Conservation (phyloP, 768 basidiomycete species). For the Tricholoma sp. region DNA sequence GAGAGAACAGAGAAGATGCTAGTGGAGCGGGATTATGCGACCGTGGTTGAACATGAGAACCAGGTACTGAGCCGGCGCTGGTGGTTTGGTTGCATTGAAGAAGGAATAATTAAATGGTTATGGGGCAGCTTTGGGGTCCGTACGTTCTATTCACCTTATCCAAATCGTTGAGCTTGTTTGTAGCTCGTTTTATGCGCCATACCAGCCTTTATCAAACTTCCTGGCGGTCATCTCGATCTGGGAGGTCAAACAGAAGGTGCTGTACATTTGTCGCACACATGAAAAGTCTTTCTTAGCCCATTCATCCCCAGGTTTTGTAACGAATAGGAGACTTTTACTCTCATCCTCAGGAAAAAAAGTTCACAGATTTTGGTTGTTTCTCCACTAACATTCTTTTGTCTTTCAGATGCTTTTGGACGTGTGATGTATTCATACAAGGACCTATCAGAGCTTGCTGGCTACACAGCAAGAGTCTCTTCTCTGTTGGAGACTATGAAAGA, state of each 20-base stretch:
- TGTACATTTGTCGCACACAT: background rate
- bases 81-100: constrained; percentile 90
- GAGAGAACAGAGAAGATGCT: constrained; percentile 88
- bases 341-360: constrained; percentile 66
- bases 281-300: background rate
- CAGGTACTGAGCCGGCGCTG: constrained; percentile 73
- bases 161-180: constrained; percentile 5
- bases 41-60: constrained; percentile 81
- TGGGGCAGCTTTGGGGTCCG: constrained; percentile 94
- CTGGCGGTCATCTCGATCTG: constrained; percentile 68
- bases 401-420: constrained; percentile 83
- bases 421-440: constrained; percentile 99
- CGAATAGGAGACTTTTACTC: constrained; percentile 85
- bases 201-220: constrained; percentile 86
- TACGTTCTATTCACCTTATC: constrained; percentile 10
- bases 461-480: constrained; percentile 85
- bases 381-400: constrained; percentile 1
- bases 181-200: constrained; percentile 87
- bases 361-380: background rate
- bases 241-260: constrained; percentile 87
- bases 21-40: constrained; percentile 84
- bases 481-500: constrained; percentile 90
- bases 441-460: constrained; percentile 91
- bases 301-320: constrained; percentile 72
- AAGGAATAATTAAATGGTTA: constrained; percentile 93